phyloP scores from a whole-genome alignment of 2,329 filamentous ascomycete genomes.

The Venturia pyrina region DNA sequence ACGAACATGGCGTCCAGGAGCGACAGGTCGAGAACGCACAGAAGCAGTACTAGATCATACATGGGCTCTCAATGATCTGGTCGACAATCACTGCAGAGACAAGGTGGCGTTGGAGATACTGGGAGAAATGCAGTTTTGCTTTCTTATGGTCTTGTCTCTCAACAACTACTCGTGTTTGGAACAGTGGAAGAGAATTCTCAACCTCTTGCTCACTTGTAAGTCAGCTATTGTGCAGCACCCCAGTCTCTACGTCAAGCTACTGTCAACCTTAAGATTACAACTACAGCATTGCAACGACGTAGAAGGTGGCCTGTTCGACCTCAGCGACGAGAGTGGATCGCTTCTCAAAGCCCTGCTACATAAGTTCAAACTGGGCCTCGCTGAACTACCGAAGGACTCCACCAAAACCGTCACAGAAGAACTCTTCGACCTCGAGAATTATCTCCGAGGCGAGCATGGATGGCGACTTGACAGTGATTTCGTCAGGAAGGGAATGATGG shows the following conservation, averaged over 20 bases:
- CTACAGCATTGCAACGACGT: constrained; percentile 47
- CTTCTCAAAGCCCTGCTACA: constrained; percentile 44
- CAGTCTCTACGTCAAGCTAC: constrained; percentile 41
- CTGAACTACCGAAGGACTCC: constrained; percentile 32
- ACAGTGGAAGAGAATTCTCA: constrained; percentile 53
- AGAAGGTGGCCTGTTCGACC: constrained; percentile 50
- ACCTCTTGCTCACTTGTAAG: constrained; percentile 47
- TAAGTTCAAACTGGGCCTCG: constrained; percentile 42
- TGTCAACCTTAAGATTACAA: constrained; percentile 42
- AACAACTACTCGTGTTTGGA: constrained; percentile 58
- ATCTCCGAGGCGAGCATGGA: constrained; percentile 43
- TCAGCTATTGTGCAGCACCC: constrained; percentile 39
- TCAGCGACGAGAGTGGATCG: constrained; percentile 41
- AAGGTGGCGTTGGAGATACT: constrained; percentile 26
- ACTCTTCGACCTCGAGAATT: constrained; percentile 45
- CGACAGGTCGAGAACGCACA: constrained; percentile 51
- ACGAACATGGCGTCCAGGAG: constrained; percentile 51
- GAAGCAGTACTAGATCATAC: constrained; percentile 52
- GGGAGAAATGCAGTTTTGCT: constrained; percentile 53
- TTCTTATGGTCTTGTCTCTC: constrained; percentile 52
- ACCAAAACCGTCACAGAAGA: constrained; percentile 37
- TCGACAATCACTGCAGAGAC: constrained; percentile 28
- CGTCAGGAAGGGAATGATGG: constrained; percentile 46
- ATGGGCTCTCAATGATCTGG: constrained; percentile 48
- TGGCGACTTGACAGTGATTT: constrained; percentile 47